Conservation (phyloP, 2,329 filamentous ascomycete species). For the Aspergillus chevalieri region DNA sequence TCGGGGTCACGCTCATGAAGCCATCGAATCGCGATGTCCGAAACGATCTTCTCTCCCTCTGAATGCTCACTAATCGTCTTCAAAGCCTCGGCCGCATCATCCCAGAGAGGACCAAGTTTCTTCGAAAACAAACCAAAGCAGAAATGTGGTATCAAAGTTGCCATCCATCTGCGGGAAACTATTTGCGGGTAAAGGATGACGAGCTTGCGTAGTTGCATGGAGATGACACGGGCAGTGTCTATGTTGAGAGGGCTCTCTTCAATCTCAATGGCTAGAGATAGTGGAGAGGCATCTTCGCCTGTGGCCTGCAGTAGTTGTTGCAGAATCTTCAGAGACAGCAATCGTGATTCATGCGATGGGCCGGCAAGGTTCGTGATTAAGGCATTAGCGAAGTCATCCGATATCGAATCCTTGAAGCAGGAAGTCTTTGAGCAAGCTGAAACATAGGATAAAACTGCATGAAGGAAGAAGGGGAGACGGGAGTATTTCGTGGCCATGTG, state of each 20-base stretch:
- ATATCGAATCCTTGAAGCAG: slow-evolving; percentile 47
- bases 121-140: slow-evolving; percentile 86
- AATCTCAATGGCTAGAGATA: slow-evolving; percentile 64
- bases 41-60: slow-evolving; percentile 65
- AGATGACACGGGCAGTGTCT: slow-evolving; percentile 67
- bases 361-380: slow-evolving; percentile 69
- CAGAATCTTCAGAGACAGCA: slow-evolving; percentile 67
- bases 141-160: slow-evolving; percentile 68
- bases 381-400: slow-evolving; percentile 57
- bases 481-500: slow-evolving; percentile 62
- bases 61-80: slow-evolving; percentile 67
- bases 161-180: slow-evolving; percentile 58
- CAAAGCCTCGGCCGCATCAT: slow-evolving; percentile 70
- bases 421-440: slow-evolving; percentile 20
- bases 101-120: slow-evolving; percentile 78
- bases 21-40: slow-evolving; percentile 72
- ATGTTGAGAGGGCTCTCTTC: slow-evolving; percentile 75
- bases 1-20: slow-evolving; percentile 42
- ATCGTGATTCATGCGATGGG: slow-evolving; percentile 67
- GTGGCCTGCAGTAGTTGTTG: slow-evolving; percentile 46
- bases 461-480: slow-evolving; percentile 59
- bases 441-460: slow-evolving; percentile 52
- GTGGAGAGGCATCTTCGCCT: slow-evolving; percentile 41
- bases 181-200: slow-evolving; percentile 57
- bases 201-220: slow-evolving; percentile 80